Percentiles rank a stretch among this genome's conserved stretches.
phyloP scores from a whole-genome alignment of 306 rosid species.

The Gastrolobium villosum region DNA sequence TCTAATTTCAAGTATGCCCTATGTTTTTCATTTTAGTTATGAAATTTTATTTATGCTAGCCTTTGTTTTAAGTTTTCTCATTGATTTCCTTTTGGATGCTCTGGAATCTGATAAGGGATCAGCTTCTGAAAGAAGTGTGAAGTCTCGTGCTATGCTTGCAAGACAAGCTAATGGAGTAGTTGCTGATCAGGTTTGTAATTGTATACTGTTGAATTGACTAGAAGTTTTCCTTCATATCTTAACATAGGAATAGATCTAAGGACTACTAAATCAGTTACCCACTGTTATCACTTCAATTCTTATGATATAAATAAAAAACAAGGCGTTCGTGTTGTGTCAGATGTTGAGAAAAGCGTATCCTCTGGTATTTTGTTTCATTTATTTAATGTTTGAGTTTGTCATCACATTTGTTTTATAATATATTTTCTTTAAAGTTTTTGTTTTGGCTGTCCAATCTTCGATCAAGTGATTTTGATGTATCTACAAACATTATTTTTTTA shows the following conservation, averaged over 20 bases:
- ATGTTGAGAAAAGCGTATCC: conserved; percentile 69
- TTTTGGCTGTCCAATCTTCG: conserved; percentile 20
- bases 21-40: no score
- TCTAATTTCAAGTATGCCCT: no score
- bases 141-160: conserved; percentile 78
- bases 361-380: conserved; percentile 67
- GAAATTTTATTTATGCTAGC: no score
- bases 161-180: conserved; percentile 88
- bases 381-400: conserved; percentile 27
- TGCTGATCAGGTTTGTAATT: conserved; percentile 78
- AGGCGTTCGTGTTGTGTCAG: conserved; percentile 75
- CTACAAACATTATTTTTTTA: conserved; percentile 12
- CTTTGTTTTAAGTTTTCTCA: conserved; percentile 3
- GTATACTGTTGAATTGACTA: conserved; percentile 29
- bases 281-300: conserved; percentile 34
- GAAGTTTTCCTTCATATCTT: conserved; percentile 11
- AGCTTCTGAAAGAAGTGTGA: conserved; percentile 84
- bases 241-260: conserved; percentile 6
- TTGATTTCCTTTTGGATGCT: conserved; percentile 68
- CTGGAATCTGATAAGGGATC: conserved; percentile 83
- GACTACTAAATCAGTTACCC: not conserved
- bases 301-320: conserved; percentile 52
- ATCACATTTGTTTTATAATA: not conserved
- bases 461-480: conserved; percentile 26
- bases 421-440: conserved; percentile 12